Percentiles rank a stretch among this genome's conserved stretches.
Evolutionary conservation across 2,329 filamentous ascomycete species (phyloP).

Genomic region (Diaporthe citriasiana): DNA sequence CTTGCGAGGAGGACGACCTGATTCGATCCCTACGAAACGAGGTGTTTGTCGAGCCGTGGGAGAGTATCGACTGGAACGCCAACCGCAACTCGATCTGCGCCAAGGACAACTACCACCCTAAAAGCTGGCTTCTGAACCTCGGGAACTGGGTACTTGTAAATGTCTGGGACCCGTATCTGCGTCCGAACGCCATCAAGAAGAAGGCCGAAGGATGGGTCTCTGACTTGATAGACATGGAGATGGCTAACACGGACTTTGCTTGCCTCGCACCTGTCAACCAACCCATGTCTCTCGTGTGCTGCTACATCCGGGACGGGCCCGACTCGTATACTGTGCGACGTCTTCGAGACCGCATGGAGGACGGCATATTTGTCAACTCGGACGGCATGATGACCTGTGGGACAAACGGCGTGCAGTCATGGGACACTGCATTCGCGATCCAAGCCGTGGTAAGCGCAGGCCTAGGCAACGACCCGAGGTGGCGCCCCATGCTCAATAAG

Average conservation of each 20-base stretch:
- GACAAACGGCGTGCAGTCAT: constrained; percentile 97
- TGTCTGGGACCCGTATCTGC: constrained; percentile 84
- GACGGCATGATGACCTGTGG: constrained; percentile 97
- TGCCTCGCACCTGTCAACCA: constrained; percentile 90
- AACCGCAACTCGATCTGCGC: constrained; percentile 87
- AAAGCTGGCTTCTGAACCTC: constrained; percentile 84
- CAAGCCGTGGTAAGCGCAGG: constrained; percentile 86
- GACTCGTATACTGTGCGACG: constrained; percentile 78
- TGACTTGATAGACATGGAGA: constrained; percentile 89
- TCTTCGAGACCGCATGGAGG: constrained; percentile 85
- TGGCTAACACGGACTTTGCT: constrained; percentile 91
- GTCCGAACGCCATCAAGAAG: constrained; percentile 74
- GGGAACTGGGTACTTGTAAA: constrained; percentile 84
- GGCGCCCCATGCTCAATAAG: constrained; percentile 85
- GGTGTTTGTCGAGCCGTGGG: constrained; percentile 84
- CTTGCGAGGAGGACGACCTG: constrained; percentile 80
- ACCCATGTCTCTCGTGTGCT: constrained; percentile 89
- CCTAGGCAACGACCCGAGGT: constrained; percentile 81
- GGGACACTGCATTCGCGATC: constrained; percentile 94
- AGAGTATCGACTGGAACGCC: constrained; percentile 80
- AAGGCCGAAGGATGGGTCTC: constrained; percentile 86
- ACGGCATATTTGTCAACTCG: constrained; percentile 91
- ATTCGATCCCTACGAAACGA: constrained; percentile 83
- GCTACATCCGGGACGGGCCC: constrained; percentile 87
- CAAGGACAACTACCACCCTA: constrained; percentile 92